A percentile compares a stretch with the other conserved stretches of the same genome.
Evolutionary conservation across 495 filamentous ascomycete genomes (phyloP).

Genomic region (Immersiella caudata): DNA sequence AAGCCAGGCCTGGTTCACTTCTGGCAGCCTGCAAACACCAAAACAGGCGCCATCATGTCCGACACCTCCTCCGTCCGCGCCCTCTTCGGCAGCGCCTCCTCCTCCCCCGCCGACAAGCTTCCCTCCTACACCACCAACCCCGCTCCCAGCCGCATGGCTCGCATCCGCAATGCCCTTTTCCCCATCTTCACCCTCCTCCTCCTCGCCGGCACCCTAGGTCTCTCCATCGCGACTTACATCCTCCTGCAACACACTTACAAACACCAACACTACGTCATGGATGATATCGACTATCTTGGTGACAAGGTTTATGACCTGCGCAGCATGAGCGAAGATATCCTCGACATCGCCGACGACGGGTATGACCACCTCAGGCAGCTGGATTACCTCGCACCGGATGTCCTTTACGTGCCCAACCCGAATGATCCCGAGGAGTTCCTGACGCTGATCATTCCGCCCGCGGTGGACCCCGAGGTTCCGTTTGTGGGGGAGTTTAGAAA

Average conservation of each 20-base stretch:
- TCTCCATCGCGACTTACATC: neutral
- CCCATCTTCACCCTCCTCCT: neutral
- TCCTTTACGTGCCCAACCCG: neutral
- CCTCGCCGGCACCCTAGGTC: neutral
- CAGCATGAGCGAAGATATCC: neutral
- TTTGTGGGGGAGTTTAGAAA: neutral
- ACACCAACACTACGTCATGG: neutral
- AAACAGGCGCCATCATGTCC: no score
- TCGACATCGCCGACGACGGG: neutral
- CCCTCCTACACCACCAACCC: no score
- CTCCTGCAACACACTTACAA: neutral
- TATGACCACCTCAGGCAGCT: neutral
- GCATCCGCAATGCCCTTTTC: no score
- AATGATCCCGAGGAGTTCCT: neutral
- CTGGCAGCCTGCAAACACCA: no score
- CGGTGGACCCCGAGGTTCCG: neutral
- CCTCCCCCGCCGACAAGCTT: no score
- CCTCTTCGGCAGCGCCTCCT: no score
- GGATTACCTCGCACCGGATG: neutral
- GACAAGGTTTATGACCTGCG: neutral
- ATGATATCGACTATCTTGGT: neutral
- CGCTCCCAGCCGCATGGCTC: no score
- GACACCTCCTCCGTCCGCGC: no score
- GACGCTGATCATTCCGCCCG: neutral
- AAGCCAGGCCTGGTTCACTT: no score